Percentiles rank a stretch among this genome's conserved stretches.
phyloP scores from a whole-genome alignment of 306 rosid species.

The Ormosia semicastrata region DNA sequence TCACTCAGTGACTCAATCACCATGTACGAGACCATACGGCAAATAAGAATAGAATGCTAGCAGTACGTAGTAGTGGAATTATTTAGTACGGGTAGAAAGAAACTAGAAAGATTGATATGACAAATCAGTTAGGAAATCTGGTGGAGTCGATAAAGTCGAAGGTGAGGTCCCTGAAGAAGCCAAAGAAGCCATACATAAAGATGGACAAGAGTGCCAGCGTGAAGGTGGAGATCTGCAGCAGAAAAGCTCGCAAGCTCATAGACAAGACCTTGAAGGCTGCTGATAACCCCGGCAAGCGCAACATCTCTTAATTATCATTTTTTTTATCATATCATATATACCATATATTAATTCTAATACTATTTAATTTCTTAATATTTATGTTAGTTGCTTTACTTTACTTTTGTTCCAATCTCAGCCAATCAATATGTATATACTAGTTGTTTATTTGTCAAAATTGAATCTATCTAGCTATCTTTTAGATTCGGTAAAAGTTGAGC shows the following conservation, averaged over 20 bases:
- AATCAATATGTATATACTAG: neutral
- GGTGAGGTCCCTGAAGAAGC: constrained; percentile 41
- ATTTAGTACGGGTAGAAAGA: no score
- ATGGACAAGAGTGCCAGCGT: constrained; percentile 96
- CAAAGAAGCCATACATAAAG: constrained; percentile 74
- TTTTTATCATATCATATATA: neutral
- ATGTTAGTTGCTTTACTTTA: no score
- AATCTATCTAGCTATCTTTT: no score
- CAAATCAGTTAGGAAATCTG: constrained; percentile 60
- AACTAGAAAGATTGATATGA: constrained; percentile 30
- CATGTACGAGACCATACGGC: no score
- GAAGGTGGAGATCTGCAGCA: constrained; percentile 91
- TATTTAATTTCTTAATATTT: no score
- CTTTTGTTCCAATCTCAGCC: neutral
- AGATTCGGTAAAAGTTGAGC: no score
- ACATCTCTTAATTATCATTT: constrained; percentile 2
- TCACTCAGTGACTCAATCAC: no score
- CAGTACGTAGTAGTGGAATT: no score
- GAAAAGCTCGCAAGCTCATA: constrained; percentile 74
- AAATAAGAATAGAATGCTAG: neutral
- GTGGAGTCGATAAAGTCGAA: constrained; percentile 82
- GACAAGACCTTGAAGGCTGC: constrained; percentile 87
- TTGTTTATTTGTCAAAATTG: no score
- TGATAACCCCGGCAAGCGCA: constrained; percentile 50
- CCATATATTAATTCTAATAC: no score